These are phyloP conservation scores for Ophiostoma fasciatum DNA, from an alignment of 2,329 filamentous ascomycete species.

Conservation along the genomic window DNA sequence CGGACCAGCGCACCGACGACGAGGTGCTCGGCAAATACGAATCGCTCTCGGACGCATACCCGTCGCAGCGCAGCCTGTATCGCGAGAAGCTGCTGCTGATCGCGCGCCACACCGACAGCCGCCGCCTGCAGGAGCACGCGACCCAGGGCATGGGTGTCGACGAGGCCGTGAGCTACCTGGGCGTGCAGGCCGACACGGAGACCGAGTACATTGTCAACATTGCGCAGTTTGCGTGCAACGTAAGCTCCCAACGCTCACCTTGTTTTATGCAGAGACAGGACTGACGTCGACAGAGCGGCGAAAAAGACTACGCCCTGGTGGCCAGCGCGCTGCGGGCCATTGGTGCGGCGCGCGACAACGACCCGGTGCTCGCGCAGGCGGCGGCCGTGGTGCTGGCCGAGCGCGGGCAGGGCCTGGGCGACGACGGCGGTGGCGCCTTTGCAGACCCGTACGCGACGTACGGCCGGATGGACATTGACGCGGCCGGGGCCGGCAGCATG, in stretches of 20 bases:
- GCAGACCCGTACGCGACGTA: too few species aligned
- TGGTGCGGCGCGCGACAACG: conserved; percentile 5
- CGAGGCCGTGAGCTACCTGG: conserved; percentile 25
- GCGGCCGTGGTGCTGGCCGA: too few species aligned
- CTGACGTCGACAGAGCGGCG: conserved; percentile 4
- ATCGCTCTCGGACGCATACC: conserved; percentile 13
- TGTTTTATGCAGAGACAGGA: background rate
- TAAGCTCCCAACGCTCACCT: background rate
- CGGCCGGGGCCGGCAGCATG: too few species aligned
- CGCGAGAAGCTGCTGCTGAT: conserved; percentile 17
- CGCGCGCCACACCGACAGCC: conserved; percentile 13
- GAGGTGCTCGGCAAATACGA: conserved; percentile 14
- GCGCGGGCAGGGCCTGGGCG: too few species aligned
- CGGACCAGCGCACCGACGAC: conserved; percentile 7
- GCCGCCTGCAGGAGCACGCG: conserved; percentile 8
- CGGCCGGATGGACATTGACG: too few species aligned
- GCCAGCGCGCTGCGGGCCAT: conserved; percentile 8
- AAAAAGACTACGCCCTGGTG: conserved; percentile 10
- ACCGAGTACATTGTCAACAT: conserved; percentile 18
- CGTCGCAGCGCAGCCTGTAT: conserved; percentile 14
- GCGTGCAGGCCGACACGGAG: conserved; percentile 19
- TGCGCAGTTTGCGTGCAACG: conserved; percentile 6
- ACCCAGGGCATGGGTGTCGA: conserved; percentile 16
- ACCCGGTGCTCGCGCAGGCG: too few species aligned
- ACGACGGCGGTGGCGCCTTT: too few species aligned